Base-by-base conservation (phyloP, 139 green algal species). In the Chlamydomonas sp. region DNA sequence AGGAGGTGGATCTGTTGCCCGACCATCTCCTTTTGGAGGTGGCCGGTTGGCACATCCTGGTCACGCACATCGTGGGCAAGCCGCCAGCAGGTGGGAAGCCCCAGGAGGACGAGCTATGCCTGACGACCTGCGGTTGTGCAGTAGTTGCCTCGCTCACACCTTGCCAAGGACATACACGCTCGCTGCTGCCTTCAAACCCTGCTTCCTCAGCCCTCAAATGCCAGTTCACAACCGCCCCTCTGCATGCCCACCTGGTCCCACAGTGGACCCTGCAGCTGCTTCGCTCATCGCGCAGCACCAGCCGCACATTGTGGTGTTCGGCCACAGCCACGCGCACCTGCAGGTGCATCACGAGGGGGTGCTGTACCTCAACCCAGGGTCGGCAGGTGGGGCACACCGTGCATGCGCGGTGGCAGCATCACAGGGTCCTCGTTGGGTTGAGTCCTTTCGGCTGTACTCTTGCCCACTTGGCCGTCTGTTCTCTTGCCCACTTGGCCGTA, bases 251-350 rank as follows among this genome's bases (percentile, higher is more conserved):
- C 72, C 18, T n/a, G 15, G 49, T 18, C n/a, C 63, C 72, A 5
- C 88, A 89, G 78, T 89, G 61, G 49, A 79, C 2, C 20, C 83
- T 12, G 77, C 66, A 10, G 86, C 88, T 31, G 81, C 67, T 16
- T 16, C 63, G 18, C 77, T 93, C 5, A 73, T 93, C 15, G 4
- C 20, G 5, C 18, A 71, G 60, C 77, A 85, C 60, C 63, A 77
- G 2, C 88, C 90, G 20, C 77, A 93, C 58, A 85, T 92, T 57
- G 81, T 93, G 0, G 85, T 93, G 6, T 92, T 87, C 69, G 90
- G 90, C 2, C 90, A 93, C 85, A 92, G 90, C 85, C 90, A 93
- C 71, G 85, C 89, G 77, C 75, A 83, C 63, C 74, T 77, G 5
- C 71, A 66, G 14, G 57, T 66, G 68, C 18, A 62, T 5, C 15